phyloP scores from a whole-genome alignment of 768 basidiomycete genomes.

The Russula earlei region DNA sequence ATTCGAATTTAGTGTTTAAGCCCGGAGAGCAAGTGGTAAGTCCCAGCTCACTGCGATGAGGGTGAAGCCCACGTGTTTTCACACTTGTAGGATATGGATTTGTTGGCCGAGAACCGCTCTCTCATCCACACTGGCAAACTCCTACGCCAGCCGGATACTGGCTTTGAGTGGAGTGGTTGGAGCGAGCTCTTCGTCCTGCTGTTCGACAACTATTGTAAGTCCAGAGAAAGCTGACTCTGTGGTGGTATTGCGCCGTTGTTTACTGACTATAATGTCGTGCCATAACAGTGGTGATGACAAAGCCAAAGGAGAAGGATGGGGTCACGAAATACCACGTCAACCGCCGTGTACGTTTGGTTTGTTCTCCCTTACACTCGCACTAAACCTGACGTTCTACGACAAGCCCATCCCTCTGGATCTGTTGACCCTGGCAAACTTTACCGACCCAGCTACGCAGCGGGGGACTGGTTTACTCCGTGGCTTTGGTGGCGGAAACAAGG shows the following conservation, averaged over 20 bases:
- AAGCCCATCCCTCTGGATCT: constrained; percentile 93
- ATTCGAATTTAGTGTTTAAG: constrained; percentile 72
- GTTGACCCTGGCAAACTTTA: constrained; percentile 75
- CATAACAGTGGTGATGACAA: constrained; percentile 75
- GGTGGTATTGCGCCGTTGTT: not conserved
- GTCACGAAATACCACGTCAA: constrained; percentile 71
- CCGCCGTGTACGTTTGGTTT: constrained; percentile 46
- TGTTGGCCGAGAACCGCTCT: constrained; percentile 73
- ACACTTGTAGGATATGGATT: constrained; percentile 68
- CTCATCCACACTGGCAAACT: constrained; percentile 79
- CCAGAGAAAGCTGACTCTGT: not conserved
- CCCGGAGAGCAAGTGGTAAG: constrained; percentile 59
- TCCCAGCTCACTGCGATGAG: not conserved
- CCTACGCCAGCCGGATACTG: constrained; percentile 79
- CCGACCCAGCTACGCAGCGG: constrained; percentile 68
- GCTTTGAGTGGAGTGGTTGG: constrained; percentile 85
- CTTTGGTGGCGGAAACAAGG: constrained; percentile 32
- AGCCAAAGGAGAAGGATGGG: constrained; percentile 70
- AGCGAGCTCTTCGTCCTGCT: constrained; percentile 82
- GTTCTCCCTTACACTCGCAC: not conserved
- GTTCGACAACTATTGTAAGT: constrained; percentile 90
- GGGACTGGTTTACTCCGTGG: constrained; percentile 63
- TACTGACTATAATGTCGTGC: not conserved
- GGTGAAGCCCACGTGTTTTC: not conserved
- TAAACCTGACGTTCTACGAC: not conserved